Percentiles rank a stretch among this genome's conserved stretches.
phyloP scores from a whole-genome alignment of 176 grass and related monocot genomes.

The Canna indica region DNA sequence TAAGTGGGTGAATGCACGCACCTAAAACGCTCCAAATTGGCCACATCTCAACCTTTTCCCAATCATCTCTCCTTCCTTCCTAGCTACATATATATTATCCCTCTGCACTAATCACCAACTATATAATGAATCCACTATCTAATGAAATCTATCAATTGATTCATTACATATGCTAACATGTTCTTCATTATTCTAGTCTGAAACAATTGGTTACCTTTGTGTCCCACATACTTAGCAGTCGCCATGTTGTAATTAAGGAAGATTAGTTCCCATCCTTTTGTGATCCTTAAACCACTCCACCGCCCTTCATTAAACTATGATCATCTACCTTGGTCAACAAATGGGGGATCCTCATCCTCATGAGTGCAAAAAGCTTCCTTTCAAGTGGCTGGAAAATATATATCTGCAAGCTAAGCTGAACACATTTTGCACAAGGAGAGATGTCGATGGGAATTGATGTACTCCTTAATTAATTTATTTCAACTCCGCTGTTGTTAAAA shows the following conservation, averaged over 20 bases:
- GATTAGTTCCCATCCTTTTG: no score
- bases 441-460: neutral
- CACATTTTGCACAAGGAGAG: neutral
- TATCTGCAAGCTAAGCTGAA: no score
- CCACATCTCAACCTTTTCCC: neutral
- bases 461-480: neutral
- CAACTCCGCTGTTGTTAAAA: no score
- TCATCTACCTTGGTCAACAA: neutral
- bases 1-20: neutral
- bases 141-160: neutral
- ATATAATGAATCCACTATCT: neutral
- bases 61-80: neutral
- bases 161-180: no score
- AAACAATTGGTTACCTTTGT: no score
- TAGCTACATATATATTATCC: no score
- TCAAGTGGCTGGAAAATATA: no score
- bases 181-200: no score
- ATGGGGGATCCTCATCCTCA: neutral
- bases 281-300: neutral
- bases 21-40: no score
- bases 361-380: neutral
- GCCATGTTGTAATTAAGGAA: no score
- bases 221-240: no score
- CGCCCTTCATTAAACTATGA: neutral
- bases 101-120: neutral